Percentiles rank a stretch among this genome's conserved stretches.
Evolutionary conservation across 768 basidiomycete genomes (phyloP).

Genomic region (Trametes cubensis): DNA sequence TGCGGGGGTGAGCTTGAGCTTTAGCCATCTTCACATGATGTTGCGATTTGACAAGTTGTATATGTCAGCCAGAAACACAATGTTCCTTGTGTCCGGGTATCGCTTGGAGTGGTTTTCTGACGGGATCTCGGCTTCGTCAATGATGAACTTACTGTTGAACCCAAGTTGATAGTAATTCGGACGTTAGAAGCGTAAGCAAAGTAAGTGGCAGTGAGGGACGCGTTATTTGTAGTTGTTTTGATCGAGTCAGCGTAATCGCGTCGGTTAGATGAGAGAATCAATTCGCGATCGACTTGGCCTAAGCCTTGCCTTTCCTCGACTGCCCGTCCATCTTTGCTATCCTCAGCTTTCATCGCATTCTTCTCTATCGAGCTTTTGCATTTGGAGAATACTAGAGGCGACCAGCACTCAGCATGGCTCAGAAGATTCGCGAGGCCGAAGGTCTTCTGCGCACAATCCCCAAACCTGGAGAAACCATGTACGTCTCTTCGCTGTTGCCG

Average conservation of each 20-base stretch:
- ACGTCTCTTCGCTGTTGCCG: constrained; percentile 24
- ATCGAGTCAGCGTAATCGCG: constrained; percentile 23
- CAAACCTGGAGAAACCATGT: constrained; percentile 49
- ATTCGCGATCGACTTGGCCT: constrained; percentile 13
- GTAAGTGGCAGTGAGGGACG: constrained; percentile 10
- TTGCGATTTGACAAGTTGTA: too few relatives aligned
- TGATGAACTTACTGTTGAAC: too few relatives aligned
- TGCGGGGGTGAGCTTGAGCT: background rate
- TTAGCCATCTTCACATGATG: too few relatives aligned
- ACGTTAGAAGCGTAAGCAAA: background rate
- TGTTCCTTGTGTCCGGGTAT: too few relatives aligned
- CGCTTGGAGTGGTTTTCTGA: too few relatives aligned
- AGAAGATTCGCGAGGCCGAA: constrained; percentile 45
- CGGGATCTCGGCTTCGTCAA: too few relatives aligned
- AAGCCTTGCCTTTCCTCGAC: background rate
- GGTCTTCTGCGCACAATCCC: constrained; percentile 48
- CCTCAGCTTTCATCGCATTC: too few relatives aligned
- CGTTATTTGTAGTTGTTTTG: constrained; percentile 21
- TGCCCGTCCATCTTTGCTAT: too few relatives aligned
- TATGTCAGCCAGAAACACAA: too few relatives aligned
- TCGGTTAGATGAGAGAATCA: constrained; percentile 22
- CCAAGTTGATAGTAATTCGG: too few relatives aligned
- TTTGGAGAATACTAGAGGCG: background rate
- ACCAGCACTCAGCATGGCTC: constrained; percentile 31
- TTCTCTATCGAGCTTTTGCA: too few relatives aligned